Evolutionary conservation across 1,284 basidiomycete genomes (phyloP), one percentile per base, ranked within the genome.

Genomic region (Cerrena zonata): DNA sequence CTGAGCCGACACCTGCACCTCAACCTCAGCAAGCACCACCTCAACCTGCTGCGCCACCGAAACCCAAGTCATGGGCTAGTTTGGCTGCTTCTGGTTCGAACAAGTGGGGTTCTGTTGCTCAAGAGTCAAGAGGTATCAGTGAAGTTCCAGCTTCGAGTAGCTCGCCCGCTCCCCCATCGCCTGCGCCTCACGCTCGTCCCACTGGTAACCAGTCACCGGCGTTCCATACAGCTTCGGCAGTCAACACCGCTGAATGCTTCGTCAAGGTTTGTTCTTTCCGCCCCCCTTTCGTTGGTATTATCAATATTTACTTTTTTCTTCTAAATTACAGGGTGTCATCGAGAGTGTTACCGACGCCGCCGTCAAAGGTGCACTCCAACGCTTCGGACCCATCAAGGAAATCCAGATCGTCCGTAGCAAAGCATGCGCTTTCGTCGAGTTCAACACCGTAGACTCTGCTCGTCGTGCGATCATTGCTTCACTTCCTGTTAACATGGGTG

Each of bases 381-480:
- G 84, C 43, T 97, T 97, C 67, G 94, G 94, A 4, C 77, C 85
- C 2, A 78, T 96, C 64, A 91, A 89, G 69, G 91, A 94, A 46
- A 71, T 93, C 45, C 93, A 97, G 69, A 86, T 97, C 59, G 86
- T 96, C 46, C 86, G 89, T 56, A 65, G 63, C 65, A 95, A 93
- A 69, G 91, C 90, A 0, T 97, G 94, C 65, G 95, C 94, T 1
- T 98, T 98, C 77, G 78, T 94, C 61, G 94, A 98, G 68, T 99
- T 95, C 71, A 69, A 68, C 34, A 74, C 73, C 5, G 70, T 94
- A 54, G 93, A 96, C 2, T 73, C 81, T 23, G 95, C 95, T 13
- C 80, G 84, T 58, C 82, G 85, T 51, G 95, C 95, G 2, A 94
- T 98, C 60, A 71, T 79, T 22, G 79, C 85, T 2, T 89, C 84